phyloP scores from a whole-genome alignment of 768 basidiomycete species.

The Russula dissimulans region DNA sequence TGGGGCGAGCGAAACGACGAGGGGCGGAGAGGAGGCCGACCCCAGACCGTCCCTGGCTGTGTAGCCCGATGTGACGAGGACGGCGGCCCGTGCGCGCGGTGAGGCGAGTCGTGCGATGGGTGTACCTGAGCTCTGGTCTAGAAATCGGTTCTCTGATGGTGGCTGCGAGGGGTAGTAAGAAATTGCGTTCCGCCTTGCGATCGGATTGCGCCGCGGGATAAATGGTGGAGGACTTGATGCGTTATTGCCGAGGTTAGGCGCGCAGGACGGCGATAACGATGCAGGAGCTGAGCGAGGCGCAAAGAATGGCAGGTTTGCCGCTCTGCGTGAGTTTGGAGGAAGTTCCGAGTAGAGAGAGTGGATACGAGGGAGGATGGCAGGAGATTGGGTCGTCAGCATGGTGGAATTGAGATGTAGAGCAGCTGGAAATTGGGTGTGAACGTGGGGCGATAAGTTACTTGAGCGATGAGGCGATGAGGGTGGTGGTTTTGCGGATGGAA shows the following conservation, averaged over 20 bases:
- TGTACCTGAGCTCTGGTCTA: neutral
- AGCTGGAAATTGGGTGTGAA: neutral
- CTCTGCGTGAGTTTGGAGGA: conserved; percentile 19
- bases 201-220: neutral
- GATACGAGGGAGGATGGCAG: conserved; percentile 8
- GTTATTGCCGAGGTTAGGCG: neutral
- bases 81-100: conserved; percentile 6
- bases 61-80: conserved; percentile 7
- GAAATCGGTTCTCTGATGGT: neutral
- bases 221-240: neutral
- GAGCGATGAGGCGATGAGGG: neutral
- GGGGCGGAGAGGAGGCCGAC: neutral
- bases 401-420: neutral
- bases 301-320: conserved; percentile 19
- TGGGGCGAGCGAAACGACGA: conserved; percentile 8
- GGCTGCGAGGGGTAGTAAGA: conserved; percentile 10
- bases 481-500: neutral
- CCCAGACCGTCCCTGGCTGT: neutral
- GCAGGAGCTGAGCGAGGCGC: conserved; percentile 5
- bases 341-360: conserved; percentile 20
- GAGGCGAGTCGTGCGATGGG: neutral
- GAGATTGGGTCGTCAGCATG: conserved; percentile 19
- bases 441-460: conserved; percentile 7
- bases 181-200: conserved; percentile 15
- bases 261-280: neutral